phyloP scores from a whole-genome alignment of 2,329 filamentous ascomycete genomes.

The Cytospora leucostoma region DNA sequence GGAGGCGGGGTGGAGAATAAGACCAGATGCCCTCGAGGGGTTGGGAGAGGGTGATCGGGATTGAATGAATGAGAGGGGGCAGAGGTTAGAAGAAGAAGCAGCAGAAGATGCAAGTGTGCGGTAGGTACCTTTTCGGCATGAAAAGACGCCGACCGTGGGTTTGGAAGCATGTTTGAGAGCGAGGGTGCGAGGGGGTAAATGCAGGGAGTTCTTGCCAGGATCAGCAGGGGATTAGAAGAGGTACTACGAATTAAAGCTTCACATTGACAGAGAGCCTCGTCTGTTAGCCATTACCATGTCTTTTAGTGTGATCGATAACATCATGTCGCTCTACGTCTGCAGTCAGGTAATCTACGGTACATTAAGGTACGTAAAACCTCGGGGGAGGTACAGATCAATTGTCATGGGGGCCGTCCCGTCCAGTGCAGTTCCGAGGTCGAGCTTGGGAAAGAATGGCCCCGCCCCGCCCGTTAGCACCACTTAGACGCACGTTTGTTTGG shows the following conservation, averaged over 20 bases:
- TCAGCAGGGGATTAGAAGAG: not conserved
- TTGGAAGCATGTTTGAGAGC: constrained; percentile 7
- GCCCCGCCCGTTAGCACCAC: too few species aligned
- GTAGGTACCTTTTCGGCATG: not conserved
- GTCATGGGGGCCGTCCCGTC: too few species aligned
- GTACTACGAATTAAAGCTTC: not conserved
- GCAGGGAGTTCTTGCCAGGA: not conserved
- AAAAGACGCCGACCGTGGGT: constrained; percentile 14
- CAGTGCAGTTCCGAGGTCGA: too few species aligned
- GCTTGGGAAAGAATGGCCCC: too few species aligned
- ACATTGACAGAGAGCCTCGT: not conserved
- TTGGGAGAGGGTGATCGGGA: not conserved
- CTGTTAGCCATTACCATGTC: not conserved
- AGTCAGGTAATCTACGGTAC: not conserved
- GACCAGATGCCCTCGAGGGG: not conserved
- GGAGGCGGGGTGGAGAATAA: not conserved
- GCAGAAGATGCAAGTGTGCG: not conserved
- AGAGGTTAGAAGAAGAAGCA: not conserved
- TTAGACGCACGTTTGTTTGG: not conserved
- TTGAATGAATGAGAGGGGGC: not conserved
- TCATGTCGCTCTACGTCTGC: not conserved
- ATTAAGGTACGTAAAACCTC: too few species aligned
- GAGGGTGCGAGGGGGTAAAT: constrained; percentile 1
- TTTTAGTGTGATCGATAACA: not conserved
- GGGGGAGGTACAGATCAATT: too few species aligned